Evolutionary conservation across 2,329 filamentous ascomycete species (phyloP).

Genomic region (Exserohilum turcica): DNA sequence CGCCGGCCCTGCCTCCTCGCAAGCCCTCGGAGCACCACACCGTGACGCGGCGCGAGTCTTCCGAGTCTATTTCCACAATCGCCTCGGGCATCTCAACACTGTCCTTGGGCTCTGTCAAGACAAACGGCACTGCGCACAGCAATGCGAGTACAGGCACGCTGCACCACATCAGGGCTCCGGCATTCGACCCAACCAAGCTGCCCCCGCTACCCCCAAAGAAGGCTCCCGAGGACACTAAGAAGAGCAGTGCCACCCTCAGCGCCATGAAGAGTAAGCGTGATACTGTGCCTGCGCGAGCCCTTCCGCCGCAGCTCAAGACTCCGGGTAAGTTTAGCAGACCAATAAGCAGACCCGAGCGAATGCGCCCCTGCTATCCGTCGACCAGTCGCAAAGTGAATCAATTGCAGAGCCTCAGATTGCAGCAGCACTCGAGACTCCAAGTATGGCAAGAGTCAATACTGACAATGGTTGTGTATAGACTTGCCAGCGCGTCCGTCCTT

Average conservation of each 20-base stretch:
- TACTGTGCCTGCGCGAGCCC: conserved; percentile 29
- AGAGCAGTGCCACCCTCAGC: conserved; percentile 44
- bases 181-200: conserved; percentile 60
- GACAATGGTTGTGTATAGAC: conserved; percentile 3
- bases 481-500: conserved; percentile 28
- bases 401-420: not conserved
- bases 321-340: conserved; percentile 22
- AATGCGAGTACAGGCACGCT: conserved; percentile 38
- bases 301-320: conserved; percentile 36
- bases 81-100: conserved; percentile 54
- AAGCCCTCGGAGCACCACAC: conserved; percentile 49
- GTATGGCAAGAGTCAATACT: not conserved
- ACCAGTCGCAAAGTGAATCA: not conserved
- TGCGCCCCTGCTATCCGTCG: not conserved
- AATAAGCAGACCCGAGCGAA: not conserved
- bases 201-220: conserved; percentile 61
- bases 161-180: conserved; percentile 58
- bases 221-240: conserved; percentile 49
- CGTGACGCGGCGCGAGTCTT: conserved; percentile 40
- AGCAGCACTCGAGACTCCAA: not conserved
- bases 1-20: conserved; percentile 53
- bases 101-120: conserved; percentile 56
- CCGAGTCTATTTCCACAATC: conserved; percentile 59
- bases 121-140: conserved; percentile 44
- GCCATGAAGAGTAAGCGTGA: conserved; percentile 45